phyloP scores from a whole-genome alignment of 805 yeast genomes.

The Ogataea henricii region DNA sequence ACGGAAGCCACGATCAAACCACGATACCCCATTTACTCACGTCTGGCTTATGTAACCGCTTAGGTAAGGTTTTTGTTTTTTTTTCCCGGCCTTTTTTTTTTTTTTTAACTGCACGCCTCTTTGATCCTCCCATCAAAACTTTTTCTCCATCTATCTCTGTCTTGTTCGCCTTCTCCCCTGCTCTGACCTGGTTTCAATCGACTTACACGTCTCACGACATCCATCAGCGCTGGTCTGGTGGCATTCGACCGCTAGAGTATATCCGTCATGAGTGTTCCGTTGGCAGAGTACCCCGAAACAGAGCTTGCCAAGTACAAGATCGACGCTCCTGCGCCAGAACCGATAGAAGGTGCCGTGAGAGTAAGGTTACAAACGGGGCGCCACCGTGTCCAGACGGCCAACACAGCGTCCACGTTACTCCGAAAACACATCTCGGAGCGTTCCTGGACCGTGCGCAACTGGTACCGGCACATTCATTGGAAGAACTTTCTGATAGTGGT shows the following conservation, averaged over 20 bases:
- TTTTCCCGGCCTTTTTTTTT: too few relatives aligned
- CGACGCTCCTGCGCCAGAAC: background rate
- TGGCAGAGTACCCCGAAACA: conserved; percentile 33
- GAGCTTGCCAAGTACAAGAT: conserved; percentile 30
- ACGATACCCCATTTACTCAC: background rate
- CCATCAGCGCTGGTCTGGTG: background rate
- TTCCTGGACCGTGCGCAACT: conserved; percentile 73
- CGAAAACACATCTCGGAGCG: conserved; percentile 63
- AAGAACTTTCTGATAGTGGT: conserved; percentile 58
- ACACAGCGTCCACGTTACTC: conserved; percentile 22
- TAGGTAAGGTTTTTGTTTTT: background rate
- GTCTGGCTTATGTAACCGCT: background rate
- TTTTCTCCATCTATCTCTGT: background rate
- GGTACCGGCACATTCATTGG: conserved; percentile 79
- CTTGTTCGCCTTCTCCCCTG: background rate
- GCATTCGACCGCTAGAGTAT: background rate
- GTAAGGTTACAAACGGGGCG: conserved; percentile 35
- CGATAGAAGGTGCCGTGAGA: conserved; percentile 2
- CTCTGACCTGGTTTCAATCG: background rate
- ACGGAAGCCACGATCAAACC: too few relatives aligned
- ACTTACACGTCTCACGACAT: background rate
- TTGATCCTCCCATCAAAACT: background rate
- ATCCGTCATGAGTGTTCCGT: conserved; percentile 29
- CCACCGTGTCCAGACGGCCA: conserved; percentile 26
- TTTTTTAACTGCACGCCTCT: too few relatives aligned